Evolutionary conservation across 352 stramenopile genomes (phyloP), one percentile per base, ranked within the genome.

Genomic region (Phytophthora chlamydospora): DNA sequence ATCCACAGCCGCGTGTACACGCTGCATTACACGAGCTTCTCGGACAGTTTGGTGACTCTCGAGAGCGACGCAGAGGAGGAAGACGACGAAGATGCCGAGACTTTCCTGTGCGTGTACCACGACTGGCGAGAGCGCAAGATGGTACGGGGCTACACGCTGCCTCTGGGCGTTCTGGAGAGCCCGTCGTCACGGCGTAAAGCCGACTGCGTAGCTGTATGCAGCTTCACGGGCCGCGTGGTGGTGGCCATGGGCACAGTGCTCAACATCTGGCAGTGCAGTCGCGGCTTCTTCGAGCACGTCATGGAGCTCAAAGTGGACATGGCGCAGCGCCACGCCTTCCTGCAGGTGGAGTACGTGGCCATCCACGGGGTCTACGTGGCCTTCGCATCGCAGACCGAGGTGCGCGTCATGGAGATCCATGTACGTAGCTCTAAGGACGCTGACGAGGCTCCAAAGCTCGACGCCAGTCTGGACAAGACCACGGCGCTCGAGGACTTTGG

Each of bases 271-370:
- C 86, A 95, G 57, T 93, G 84, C 58, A 92, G 84, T 46, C 78
- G 71, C 38, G 84, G 84, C 44, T 92, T 95, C 63, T 95, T 95
- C 50, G 84, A 95, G 75, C 86, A 95, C 57, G 83, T 95, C n/a
- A 85, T 95, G 76, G 86, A 95, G 63, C 73, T 95, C 31, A 85
- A 83, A 39, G 79, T 93, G n/a, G 84, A 91, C 39, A 89, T 91
- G 74, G 58, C 80, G 8, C 80, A 90, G 60, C 71, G 71, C n/a
- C 78, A 88, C 55, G 79, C 82, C 38, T 90, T 78, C 61, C 67
- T 89, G 31, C 76, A 88, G 52, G 63, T 95, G 31, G 81, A 91
- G 71, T 88, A 76, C 53, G 82, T 95, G 35, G 83, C 86, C 3
- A 93, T 95, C 46, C 84, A 95, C 48, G 86, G 85, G 2, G 63